These are phyloP conservation scores for Otatea glauca DNA, from an alignment of 176 grass and related monocot species.

Conservation along the genomic window DNA sequence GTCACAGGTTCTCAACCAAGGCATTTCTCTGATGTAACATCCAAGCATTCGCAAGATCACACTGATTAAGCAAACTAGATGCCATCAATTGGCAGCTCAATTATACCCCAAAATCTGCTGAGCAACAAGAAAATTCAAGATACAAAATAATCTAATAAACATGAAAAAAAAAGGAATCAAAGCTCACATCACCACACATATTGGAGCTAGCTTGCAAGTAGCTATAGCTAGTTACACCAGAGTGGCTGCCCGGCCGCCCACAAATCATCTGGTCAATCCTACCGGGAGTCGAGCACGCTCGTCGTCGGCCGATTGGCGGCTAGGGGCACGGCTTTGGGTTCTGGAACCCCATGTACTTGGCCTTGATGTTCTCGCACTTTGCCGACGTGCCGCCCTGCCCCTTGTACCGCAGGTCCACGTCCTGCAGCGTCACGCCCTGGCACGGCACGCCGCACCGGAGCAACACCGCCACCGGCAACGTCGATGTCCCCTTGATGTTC, in stretches of 20 bases:
- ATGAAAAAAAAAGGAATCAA: background rate
- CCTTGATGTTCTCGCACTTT: constrained; percentile 51
- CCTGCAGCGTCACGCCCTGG: constrained; percentile 58
- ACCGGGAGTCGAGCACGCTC: background rate
- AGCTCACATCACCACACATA: background rate
- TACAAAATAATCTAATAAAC: background rate
- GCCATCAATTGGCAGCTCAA: constrained; percentile 23
- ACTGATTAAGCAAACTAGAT: background rate
- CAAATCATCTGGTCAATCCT: background rate
- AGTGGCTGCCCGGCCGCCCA: background rate
- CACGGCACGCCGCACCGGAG: constrained; percentile 68
- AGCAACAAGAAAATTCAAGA: background rate
- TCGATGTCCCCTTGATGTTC: constrained; percentile 60
- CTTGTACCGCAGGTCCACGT: constrained; percentile 53
- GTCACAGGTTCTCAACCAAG: background rate
- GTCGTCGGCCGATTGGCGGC: background rate
- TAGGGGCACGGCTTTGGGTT: constrained; percentile 61
- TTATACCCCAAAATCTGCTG: constrained; percentile 25
- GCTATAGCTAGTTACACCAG: background rate
- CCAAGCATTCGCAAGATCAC: background rate
- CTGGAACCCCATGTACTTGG: constrained; percentile 53
- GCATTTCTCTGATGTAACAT: background rate
- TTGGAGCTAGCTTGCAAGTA: constrained; percentile 7
- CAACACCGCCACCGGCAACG: constrained; percentile 54
- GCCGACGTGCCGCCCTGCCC: constrained; percentile 19